Evolutionary conservation across 2,329 filamentous ascomycete species (phyloP), one percentile per base, ranked within the genome.

Genomic region (Rhynchosporium secalis): DNA sequence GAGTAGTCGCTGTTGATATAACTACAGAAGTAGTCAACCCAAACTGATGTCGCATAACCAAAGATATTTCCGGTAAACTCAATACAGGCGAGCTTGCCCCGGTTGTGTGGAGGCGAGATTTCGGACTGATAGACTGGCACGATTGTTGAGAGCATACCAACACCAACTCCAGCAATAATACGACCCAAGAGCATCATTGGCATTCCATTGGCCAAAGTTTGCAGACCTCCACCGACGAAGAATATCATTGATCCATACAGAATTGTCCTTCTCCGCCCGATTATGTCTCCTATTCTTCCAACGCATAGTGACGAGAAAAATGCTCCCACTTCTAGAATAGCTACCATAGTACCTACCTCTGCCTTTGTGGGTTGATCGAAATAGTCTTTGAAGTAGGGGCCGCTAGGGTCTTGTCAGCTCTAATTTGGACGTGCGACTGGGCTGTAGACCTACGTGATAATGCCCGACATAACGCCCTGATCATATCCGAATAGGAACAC

Each of bases 61-160:
- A 91, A 88, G 66, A 99, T 96, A 77, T 99, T 99, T 59, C 95
- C 95, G 0, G 94, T 94, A 73, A 98, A 99, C 76, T 99, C 95
- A 69, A 99, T 98, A 76, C 95, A 98, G 29, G 94, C 95, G 65
- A 99, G 83, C 78, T 95, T 96, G 66, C 95, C 95, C 71, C 95
- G 85, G 76, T 96, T 98, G 74, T 99, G 95, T 4, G 95, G 92
- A 55, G 95, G 95, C 48, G 94, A 97, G 72, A 96, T 96, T 75
- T 96, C 93, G 49, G 92, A 94, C 74, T 96, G 92, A 74, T 96
- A 96, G 51, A 96, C 90, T 0, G 93, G 93, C 1, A 96, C 92
- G 69, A 96, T 96, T 54, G 92, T 94, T 0, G 92, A 96, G 52
- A 96, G 81, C 73, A 92, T 90, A 75, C 93, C 93, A 63, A 96